Conservation (phyloP, 2,329 filamentous ascomycete species). For the Nigrograna mackinnonii region DNA sequence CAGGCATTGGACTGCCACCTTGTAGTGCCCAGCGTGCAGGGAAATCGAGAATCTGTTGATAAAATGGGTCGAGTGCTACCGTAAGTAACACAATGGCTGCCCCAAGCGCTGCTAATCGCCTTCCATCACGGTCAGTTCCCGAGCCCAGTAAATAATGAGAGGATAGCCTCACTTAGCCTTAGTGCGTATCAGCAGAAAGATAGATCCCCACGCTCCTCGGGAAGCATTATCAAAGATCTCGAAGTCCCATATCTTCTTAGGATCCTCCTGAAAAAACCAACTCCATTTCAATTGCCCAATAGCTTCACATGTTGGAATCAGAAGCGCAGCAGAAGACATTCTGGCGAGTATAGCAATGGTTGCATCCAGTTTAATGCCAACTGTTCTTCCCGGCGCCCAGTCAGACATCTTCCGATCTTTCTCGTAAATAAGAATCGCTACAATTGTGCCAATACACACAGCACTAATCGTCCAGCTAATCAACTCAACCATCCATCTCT, state of each 20-base stretch:
- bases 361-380: too few relatives aligned
- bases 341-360: constrained; percentile 28
- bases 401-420: too few relatives aligned
- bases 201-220: constrained; percentile 18
- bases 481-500: constrained; percentile 4
- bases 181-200: constrained; percentile 15
- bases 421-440: not conserved
- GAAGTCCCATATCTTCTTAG: constrained; percentile 27
- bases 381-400: too few relatives aligned
- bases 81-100: constrained; percentile 20
- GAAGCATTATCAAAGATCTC: constrained; percentile 28
- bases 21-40: constrained; percentile 21
- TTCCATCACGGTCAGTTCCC: constrained; percentile 12
- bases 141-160: constrained; percentile 5
- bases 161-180: constrained; percentile 16
- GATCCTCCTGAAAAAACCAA: constrained; percentile 34
- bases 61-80: constrained; percentile 22
- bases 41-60: constrained; percentile 25
- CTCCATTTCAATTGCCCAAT: constrained; percentile 41
- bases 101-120: constrained; percentile 20
- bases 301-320: constrained; percentile 31
- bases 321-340: constrained; percentile 29
- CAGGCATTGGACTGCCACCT: constrained; percentile 14
- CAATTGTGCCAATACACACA: constrained; percentile 2
- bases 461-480: constrained; percentile 5